Evolutionary conservation across 2,329 filamentous ascomycete species (phyloP).

Genomic region (Colletotrichum graminicola): DNA sequence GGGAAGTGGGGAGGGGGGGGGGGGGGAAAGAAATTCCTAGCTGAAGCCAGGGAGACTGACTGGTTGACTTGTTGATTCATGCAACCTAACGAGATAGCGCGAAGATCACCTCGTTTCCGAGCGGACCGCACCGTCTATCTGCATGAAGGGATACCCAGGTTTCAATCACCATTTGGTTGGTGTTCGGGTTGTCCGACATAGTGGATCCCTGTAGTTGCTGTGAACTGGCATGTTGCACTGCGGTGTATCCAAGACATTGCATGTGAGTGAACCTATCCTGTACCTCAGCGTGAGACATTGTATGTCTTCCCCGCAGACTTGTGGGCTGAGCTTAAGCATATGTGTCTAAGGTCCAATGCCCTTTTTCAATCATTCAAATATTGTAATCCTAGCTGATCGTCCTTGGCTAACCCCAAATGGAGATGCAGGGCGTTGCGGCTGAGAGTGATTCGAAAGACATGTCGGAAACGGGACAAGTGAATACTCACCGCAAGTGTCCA

Average conservation of each 20-base stretch:
- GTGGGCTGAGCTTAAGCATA: neutral
- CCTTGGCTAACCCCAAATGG: neutral
- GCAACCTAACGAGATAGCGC: neutral
- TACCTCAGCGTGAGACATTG: slow-evolving; percentile 1
- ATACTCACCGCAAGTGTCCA: neutral
- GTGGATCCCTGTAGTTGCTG: neutral
- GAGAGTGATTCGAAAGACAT: neutral
- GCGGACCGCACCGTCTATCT: slow-evolving; percentile 30
- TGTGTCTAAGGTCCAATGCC: neutral
- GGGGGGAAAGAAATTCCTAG: neutral
- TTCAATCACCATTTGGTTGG: slow-evolving; percentile 16
- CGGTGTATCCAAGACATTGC: slow-evolving; percentile 18
- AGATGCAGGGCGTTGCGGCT: neutral
- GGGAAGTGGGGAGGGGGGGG: neutral
- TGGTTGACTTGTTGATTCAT: slow-evolving; percentile 1
- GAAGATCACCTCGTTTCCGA: neutral
- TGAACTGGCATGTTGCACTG: slow-evolving; percentile 8
- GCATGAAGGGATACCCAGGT: neutral
- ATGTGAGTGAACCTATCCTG: slow-evolving; percentile 5
- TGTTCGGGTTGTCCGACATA: neutral
- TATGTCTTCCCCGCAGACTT: slow-evolving; percentile 7
- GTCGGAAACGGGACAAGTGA: neutral
- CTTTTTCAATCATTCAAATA: neutral
- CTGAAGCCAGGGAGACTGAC: neutral
- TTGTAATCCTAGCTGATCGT: neutral